Evolutionary conservation across 148 eudicot species (phyloP).

Genomic region (Bassia scoparia): DNA sequence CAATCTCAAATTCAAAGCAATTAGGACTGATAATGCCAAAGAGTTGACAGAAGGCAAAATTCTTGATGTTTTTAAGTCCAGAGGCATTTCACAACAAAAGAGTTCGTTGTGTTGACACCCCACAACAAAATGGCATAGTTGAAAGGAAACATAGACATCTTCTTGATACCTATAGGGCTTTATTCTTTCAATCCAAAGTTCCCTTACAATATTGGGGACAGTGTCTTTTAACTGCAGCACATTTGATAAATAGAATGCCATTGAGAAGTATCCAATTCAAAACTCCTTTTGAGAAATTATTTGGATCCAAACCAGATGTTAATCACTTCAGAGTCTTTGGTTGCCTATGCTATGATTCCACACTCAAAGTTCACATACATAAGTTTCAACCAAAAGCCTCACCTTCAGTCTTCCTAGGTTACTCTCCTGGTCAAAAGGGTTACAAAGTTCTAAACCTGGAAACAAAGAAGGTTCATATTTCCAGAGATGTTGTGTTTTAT

Average conservation of each 20-base stretch:
- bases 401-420: background rate
- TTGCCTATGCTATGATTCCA: background rate
- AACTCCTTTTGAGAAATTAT: background rate
- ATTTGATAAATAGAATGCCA: background rate
- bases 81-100: constrained; percentile 23
- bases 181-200: background rate
- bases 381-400: background rate
- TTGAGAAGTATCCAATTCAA: background rate
- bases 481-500: background rate
- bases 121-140: background rate
- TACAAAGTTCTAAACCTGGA: background rate
- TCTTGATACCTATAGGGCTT: background rate
- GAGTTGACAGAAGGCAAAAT: background rate
- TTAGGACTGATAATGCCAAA: background rate
- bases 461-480: background rate
- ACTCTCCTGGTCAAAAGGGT: background rate
- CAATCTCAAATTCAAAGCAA: background rate
- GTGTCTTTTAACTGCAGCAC: background rate
- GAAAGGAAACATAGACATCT: constrained; percentile 11
- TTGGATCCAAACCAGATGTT: background rate
- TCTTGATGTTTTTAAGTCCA: background rate
- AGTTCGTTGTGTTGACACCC: constrained; percentile 10
- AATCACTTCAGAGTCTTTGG: background rate
- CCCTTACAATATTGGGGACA: background rate
- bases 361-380: background rate